phyloP scores from a whole-genome alignment of 192 early-diverging fungal species.

The Backusella psychrophila region DNA sequence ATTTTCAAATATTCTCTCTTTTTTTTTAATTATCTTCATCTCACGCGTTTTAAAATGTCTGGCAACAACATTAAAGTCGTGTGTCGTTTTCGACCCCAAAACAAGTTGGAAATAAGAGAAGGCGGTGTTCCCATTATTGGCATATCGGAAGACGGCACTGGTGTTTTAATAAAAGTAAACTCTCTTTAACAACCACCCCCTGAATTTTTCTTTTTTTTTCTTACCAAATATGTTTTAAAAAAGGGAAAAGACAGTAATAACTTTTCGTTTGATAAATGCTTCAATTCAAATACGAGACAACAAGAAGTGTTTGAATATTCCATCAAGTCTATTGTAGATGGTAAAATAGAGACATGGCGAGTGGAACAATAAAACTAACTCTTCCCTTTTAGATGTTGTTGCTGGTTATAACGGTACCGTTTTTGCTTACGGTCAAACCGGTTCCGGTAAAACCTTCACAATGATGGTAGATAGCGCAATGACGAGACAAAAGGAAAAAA shows the following conservation, averaged over 20 bases:
- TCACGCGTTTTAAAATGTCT: constrained; percentile 43
- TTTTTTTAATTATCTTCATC: not conserved
- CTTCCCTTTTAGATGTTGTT: constrained; percentile 22
- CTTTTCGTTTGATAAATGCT: constrained; percentile 92
- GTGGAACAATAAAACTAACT: not conserved
- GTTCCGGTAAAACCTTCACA: constrained; percentile 93
- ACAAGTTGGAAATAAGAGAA: constrained; percentile 86
- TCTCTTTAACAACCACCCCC: constrained; percentile 37
- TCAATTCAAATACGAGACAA: constrained; percentile 79
- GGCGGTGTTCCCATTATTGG: constrained; percentile 87
- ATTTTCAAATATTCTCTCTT: too few species aligned
- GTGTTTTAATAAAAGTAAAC: constrained; percentile 41
- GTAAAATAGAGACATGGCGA: constrained; percentile 37
- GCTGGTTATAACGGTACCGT: constrained; percentile 97
- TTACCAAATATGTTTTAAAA: not conserved
- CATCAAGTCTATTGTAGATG: constrained; percentile 89
- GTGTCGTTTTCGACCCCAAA: constrained; percentile 96
- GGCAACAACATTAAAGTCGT: constrained; percentile 94
- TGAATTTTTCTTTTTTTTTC: constrained; percentile 9
- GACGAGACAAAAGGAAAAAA: not conserved
- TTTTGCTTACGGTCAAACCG: constrained; percentile 99
- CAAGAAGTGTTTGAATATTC: constrained; percentile 88
- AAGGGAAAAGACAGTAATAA: constrained; percentile 38
- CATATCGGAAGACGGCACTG: constrained; percentile 73
- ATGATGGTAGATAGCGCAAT: constrained; percentile 68